Conservation (phyloP, 2,329 filamentous ascomycete species). For the Aureobasidium mangrovei region DNA sequence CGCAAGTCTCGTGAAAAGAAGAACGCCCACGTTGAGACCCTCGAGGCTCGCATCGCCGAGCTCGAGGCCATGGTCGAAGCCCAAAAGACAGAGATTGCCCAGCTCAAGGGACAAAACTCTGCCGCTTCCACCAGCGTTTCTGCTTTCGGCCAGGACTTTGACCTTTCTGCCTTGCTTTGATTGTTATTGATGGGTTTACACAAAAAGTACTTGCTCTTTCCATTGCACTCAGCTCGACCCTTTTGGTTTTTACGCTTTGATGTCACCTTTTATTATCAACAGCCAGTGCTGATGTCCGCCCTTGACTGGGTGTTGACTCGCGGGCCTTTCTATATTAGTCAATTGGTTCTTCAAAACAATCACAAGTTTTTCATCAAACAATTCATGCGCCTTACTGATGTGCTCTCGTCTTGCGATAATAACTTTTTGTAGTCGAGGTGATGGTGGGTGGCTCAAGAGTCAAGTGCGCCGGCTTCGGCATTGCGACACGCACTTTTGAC, state of each 20-base stretch:
- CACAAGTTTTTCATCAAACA: no score
- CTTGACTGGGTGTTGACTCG: no score
- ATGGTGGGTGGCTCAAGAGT: no score
- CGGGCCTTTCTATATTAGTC: no score
- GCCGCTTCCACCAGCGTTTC: neutral
- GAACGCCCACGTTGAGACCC: constrained; percentile 62
- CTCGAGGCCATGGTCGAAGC: constrained; percentile 33
- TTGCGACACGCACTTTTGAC: no score
- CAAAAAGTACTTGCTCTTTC: neutral
- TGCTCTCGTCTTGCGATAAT: no score
- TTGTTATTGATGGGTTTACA: neutral
- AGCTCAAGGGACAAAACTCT: constrained; percentile 24
- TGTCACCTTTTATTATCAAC: neutral
- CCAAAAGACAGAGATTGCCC: neutral
- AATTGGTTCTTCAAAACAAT: no score
- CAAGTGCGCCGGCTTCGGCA: no score
- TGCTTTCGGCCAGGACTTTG: neutral
- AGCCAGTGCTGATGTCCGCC: neutral
- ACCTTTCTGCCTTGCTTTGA: neutral
- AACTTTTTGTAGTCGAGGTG: no score
- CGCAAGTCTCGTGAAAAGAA: constrained; percentile 89
- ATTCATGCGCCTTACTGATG: no score
- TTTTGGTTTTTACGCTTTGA: neutral
- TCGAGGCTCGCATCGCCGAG: constrained; percentile 60
- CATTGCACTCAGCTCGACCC: neutral